Percentiles rank a stretch among this genome's conserved stretches.
Evolutionary conservation across 1,284 basidiomycete species (phyloP).

Genomic region (Ceratobasidium sp.): DNA sequence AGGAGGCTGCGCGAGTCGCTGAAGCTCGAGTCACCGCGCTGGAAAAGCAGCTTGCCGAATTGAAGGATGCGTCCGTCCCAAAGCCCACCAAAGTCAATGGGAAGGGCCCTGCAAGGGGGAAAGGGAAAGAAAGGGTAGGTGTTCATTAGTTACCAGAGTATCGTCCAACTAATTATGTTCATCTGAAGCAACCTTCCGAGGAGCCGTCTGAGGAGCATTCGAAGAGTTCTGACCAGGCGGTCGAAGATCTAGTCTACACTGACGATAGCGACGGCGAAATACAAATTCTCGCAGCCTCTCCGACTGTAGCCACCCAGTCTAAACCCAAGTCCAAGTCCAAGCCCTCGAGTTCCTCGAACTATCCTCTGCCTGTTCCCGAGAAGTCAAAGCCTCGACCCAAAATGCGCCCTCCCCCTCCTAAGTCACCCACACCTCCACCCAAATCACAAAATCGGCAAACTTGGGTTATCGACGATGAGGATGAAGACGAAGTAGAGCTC

Average conservation of each 20-base stretch:
- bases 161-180: neutral
- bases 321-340: conserved; percentile 11
- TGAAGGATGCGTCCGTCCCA: neutral
- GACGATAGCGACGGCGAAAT: conserved; percentile 15
- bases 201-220: conserved; percentile 14
- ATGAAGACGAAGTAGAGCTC: conserved; percentile 7
- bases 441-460: neutral
- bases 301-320: neutral
- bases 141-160: neutral
- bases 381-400: conserved; percentile 16
- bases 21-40: conserved; percentile 6
- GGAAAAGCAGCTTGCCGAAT: conserved; percentile 15
- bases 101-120: conserved; percentile 16
- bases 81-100: neutral
- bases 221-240: conserved; percentile 25
- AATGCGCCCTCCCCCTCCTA: conserved; percentile 21
- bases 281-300: neutral
- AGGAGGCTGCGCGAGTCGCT: neutral
- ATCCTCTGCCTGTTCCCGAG: too few relatives aligned
- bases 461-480: conserved; percentile 16
- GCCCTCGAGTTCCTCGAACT: conserved; percentile 9
- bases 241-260: conserved; percentile 29
- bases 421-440: conserved; percentile 1
- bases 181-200: neutral
- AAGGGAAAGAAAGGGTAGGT: conserved; percentile 23